Evolutionary conservation across 257 asterid species (phyloP).

Genomic region (Echium plantagineum): DNA sequence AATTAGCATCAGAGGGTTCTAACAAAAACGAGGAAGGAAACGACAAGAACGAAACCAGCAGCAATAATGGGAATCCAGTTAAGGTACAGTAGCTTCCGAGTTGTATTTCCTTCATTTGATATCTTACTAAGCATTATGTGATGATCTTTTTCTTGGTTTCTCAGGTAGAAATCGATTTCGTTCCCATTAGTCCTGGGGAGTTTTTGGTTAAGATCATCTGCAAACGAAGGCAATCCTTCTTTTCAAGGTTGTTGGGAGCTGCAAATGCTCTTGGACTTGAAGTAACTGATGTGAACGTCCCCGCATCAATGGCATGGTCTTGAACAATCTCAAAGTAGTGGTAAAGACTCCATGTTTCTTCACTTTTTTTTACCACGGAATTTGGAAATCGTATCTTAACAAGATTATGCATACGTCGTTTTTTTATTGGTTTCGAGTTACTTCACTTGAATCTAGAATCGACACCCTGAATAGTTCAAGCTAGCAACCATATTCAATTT

Average conservation of each 20-base stretch:
- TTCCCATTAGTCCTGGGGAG: slow-evolving; percentile 35
- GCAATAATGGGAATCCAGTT: slow-evolving; percentile 19
- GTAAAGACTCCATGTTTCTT: slow-evolving; percentile 17
- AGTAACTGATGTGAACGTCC: slow-evolving; percentile 50
- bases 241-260: slow-evolving; percentile 49
- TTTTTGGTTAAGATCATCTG: slow-evolving; percentile 46
- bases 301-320: slow-evolving; percentile 38
- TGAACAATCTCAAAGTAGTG: slow-evolving; percentile 46
- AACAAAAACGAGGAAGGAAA: slow-evolving; percentile 7
- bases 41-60: neutral
- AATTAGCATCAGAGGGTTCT: slow-evolving; percentile 14
- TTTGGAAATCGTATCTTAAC: neutral
- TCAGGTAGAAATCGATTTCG: slow-evolving; percentile 52
- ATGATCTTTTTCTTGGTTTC: slow-evolving; percentile 1
- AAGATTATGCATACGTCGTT: neutral
- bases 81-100: slow-evolving; percentile 21
- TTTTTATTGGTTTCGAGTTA: neutral
- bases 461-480: too few species aligned
- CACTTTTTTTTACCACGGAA: neutral
- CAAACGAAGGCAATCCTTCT: slow-evolving; percentile 32
- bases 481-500: neutral
- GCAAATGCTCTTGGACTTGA: slow-evolving; percentile 42
- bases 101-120: neutral
- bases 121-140: neutral
- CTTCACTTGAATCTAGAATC: too few species aligned